A percentile compares a stretch with the other conserved stretches of the same genome.
phyloP scores from a whole-genome alignment of 208 protist genomes.

The Leishmania amazonensis region DNA sequence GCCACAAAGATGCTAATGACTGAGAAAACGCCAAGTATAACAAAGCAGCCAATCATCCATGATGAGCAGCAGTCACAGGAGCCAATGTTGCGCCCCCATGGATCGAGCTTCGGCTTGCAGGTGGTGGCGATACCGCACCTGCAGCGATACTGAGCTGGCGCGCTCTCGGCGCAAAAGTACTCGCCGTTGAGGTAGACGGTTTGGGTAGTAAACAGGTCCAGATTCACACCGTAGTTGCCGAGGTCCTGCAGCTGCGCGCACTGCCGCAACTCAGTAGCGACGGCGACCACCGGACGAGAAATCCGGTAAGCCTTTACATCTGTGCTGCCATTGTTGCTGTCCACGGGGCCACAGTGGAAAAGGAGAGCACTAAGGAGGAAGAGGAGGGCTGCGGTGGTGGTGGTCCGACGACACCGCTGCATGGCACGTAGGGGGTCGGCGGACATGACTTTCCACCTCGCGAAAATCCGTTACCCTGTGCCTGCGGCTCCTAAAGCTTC shows the following conservation, averaged over 20 bases:
- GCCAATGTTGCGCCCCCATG: conserved; percentile 64
- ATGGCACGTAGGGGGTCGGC: background rate
- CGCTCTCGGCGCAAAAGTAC: conserved; percentile 37
- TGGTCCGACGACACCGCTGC: background rate
- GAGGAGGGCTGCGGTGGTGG: background rate
- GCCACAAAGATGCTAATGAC: conserved; percentile 12
- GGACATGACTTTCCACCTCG: background rate
- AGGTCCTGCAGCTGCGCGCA: conserved; percentile 26
- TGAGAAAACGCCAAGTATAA: conserved; percentile 29
- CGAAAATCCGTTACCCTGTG: background rate
- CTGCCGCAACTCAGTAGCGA: background rate
- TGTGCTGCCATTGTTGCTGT: no score
- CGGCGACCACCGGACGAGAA: background rate
- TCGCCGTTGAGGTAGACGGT: conserved; percentile 17
- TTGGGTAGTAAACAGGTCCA: conserved; percentile 9
- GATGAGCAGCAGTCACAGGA: conserved; percentile 56
- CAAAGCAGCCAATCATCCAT: conserved; percentile 61
- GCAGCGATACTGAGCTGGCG: conserved; percentile 30
- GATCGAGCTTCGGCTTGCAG: conserved; percentile 29
- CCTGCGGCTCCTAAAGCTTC: background rate
- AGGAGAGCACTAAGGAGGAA: background rate
- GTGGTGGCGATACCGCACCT: conserved; percentile 23
- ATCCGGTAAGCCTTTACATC: background rate
- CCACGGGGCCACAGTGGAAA: background rate
- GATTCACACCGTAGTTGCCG: conserved; percentile 22